Conservation (phyloP, 148 eudicot species). For the Camellia granthamiana region DNA sequence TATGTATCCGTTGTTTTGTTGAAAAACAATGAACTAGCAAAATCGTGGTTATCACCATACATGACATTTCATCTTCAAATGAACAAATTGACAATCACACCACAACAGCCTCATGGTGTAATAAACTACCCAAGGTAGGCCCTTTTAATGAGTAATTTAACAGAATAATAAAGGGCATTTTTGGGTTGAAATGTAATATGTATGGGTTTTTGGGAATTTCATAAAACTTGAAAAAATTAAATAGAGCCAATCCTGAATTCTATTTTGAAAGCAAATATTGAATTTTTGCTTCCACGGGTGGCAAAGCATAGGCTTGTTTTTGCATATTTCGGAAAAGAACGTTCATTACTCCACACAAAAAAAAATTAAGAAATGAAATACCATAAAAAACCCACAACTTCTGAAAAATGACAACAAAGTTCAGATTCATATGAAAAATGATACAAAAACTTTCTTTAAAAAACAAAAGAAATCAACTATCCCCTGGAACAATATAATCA, state of each 20-base stretch:
- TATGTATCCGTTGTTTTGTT: neutral
- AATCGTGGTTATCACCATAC: neutral
- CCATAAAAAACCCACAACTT: neutral
- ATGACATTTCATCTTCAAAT: neutral
- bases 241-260: neutral
- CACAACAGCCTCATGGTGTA: neutral
- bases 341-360: neutral
- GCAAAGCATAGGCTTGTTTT: neutral
- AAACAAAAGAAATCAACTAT: neutral
- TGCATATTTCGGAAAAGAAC: neutral
- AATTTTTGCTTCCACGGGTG: slow-evolving; percentile 8
- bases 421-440: neutral
- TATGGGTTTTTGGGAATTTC: neutral
- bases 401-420: neutral
- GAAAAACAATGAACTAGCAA: neutral
- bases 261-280: slow-evolving; percentile 10
- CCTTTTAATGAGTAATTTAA: neutral
- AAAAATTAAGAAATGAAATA: neutral
- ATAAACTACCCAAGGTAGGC: neutral
- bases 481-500: neutral
- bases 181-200: neutral
- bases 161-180: neutral
- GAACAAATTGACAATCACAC: neutral
- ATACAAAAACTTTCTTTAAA: neutral
- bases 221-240: neutral